Percentiles rank a stretch among this genome's conserved stretches.
Conservation (phyloP, 768 basidiomycete genomes). For the Pisolithus orientalis region DNA sequence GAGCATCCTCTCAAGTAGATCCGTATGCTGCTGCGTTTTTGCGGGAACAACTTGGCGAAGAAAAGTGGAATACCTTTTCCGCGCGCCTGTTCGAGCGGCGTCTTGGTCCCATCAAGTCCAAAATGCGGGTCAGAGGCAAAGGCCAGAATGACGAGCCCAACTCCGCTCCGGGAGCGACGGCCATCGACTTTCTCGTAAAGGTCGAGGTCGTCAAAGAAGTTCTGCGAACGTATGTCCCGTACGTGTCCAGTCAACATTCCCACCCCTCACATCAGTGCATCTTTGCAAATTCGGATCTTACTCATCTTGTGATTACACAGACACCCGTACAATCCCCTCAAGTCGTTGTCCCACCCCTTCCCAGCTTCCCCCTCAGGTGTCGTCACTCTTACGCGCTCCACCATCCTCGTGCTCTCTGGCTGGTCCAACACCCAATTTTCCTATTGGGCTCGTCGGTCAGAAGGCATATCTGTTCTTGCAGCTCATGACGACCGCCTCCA, state of each 20-base stretch:
- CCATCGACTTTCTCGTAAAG: constrained; percentile 47
- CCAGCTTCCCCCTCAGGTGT: constrained; percentile 33
- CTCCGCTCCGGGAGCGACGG: constrained; percentile 33
- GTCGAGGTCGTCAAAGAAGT: constrained; percentile 48
- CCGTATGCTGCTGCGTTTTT: constrained; percentile 41
- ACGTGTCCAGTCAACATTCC: constrained; percentile 18
- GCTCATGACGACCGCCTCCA: constrained; percentile 35
- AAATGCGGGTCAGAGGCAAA: constrained; percentile 28
- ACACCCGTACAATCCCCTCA: constrained; percentile 49
- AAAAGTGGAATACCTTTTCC: constrained; percentile 41
- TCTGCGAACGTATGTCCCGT: constrained; percentile 43
- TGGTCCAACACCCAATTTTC: constrained; percentile 52
- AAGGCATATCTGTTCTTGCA: constrained; percentile 43
- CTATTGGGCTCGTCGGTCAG: constrained; percentile 47
- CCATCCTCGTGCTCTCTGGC: constrained; percentile 41
- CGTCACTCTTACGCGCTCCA: constrained; percentile 42
- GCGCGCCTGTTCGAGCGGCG: constrained; percentile 43
- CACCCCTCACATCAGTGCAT: constrained; percentile 3
- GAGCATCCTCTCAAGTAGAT: constrained; percentile 28
- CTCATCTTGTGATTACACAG: constrained; percentile 28
- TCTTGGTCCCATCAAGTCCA: constrained; percentile 33
- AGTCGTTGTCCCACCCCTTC: constrained; percentile 39
- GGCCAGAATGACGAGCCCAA: constrained; percentile 20
- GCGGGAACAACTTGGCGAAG: constrained; percentile 37
- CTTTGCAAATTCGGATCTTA: constrained; percentile 6